Evolutionary conservation across 164 flowering plant genomes (phyloP), one percentile per base, ranked within the genome.

Genomic region (Magnolia changhungtana): DNA sequence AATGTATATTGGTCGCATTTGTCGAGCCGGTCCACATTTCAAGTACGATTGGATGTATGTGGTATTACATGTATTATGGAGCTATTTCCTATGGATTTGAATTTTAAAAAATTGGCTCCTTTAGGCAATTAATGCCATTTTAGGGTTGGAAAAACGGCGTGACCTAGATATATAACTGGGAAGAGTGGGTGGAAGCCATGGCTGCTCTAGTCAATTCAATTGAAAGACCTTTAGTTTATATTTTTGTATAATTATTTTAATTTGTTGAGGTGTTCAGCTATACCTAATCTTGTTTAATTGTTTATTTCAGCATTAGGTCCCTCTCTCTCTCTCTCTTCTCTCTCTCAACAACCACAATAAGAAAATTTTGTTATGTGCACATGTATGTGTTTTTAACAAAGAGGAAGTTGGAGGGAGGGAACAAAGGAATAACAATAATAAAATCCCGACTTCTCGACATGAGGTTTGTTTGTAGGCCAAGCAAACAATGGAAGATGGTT

Each of bases 101-200:
- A 37, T 37, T 37, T 37, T 37, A 4, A 37, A 37, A 37, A 3
- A 3, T 37, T 3, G 45, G 45, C 0, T 37, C 45, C 45, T 37
- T 37, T 37, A 37, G 45, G 45, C 7, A 37, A 37, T 37, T 37
- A 37, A 37, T 37, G 45, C 45, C 45, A 31, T 37, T 68, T 29
- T 68, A n/a, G 31, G 68, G 29, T 31, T 13, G 71, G 50, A 68
- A 31, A 65, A 68, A 45, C 61, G 18, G 61, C 14, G 71, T 14
- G 50, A 68, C 16, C 7, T 6, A 5, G 1, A 65, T 68, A n/a
- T n/a, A n/a, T n/a, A n/a, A 68, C 31, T 68, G 8, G 11, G 71
- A 29, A 37, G 71, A 68, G 71, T 68, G 71, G 71, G 71, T 68
- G 51, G 29, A 9, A 37, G 31, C 49, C 71, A 27, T 31, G n/a